Conservation (phyloP, 306 rosid species). For the Quillaja saponaria region DNA sequence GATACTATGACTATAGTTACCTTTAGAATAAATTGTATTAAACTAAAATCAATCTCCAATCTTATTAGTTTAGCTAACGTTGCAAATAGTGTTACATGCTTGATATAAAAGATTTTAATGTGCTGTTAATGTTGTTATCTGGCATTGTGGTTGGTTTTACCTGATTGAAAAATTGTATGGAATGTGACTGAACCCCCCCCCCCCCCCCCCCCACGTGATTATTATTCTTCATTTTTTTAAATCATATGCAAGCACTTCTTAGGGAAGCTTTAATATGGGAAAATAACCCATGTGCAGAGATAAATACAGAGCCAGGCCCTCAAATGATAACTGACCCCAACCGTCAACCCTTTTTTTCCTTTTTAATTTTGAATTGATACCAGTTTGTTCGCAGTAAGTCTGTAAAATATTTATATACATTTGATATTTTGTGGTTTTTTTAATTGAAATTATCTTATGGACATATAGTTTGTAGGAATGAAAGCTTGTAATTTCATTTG, state of each 20-base stretch:
- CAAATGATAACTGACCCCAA: conserved; percentile 9
- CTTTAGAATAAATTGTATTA: conserved; percentile 8
- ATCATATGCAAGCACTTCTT: too few relatives aligned
- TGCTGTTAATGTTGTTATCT: too few relatives aligned
- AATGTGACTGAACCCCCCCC: too few relatives aligned
- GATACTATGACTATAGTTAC: not conserved
- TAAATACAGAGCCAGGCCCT: not conserved
- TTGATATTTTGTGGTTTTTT: conserved; percentile 1
- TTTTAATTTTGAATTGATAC: not conserved
- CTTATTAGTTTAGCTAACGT: not conserved
- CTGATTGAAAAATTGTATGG: too few relatives aligned
- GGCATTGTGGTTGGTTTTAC: too few relatives aligned
- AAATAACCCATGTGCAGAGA: too few relatives aligned
- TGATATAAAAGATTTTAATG: too few relatives aligned
- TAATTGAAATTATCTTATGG: conserved; percentile 2
- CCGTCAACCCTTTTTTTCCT: too few relatives aligned
- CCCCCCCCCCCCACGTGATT: too few relatives aligned
- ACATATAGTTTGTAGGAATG: conserved; percentile 12
- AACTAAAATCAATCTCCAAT: not conserved
- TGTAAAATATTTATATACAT: conserved; percentile 1
- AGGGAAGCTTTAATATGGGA: too few relatives aligned
- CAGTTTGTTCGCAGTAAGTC: conserved; percentile 6
- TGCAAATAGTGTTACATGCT: too few relatives aligned
- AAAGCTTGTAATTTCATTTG: conserved; percentile 14
- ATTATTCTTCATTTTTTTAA: too few relatives aligned